A percentile compares a stretch with the other conserved stretches of the same genome.
phyloP scores from a whole-genome alignment of 345 rosid species.

The Durio zibethinus region DNA sequence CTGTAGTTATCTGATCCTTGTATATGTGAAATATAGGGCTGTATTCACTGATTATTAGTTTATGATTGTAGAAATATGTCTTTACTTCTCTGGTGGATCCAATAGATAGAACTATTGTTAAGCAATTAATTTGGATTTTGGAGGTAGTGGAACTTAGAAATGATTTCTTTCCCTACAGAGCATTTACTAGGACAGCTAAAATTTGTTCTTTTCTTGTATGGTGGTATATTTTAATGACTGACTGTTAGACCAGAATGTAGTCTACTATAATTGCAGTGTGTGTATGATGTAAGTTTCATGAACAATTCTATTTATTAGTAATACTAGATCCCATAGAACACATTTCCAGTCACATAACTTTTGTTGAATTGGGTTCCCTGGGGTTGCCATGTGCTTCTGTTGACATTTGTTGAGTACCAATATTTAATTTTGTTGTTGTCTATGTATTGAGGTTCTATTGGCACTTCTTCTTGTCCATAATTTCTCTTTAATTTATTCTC shows the following conservation, averaged over 20 bases:
- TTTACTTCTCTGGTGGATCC: background rate
- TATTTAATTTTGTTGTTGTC: background rate
- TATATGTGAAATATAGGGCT: background rate
- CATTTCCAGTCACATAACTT: background rate
- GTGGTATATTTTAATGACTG: background rate
- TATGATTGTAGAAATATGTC: background rate
- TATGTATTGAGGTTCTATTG: conserved; percentile 4
- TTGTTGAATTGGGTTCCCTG: background rate
- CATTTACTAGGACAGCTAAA: background rate
- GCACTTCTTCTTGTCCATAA: background rate
- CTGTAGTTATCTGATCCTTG: background rate
- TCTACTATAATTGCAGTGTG: background rate
- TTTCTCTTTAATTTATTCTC: conserved; percentile 2
- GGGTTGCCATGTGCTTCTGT: background rate
- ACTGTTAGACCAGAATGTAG: background rate
- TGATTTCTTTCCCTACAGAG: background rate
- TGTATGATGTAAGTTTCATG: background rate
- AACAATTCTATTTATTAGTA: background rate
- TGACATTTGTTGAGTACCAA: background rate
- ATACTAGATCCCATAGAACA: background rate
- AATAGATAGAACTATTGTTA: background rate
- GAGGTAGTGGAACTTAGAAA: background rate
- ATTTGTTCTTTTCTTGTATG: background rate
- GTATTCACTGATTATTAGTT: background rate
- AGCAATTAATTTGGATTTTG: background rate